Conservation (phyloP, 1,284 basidiomycete species). For the Tetrapyrgos nigripes region DNA sequence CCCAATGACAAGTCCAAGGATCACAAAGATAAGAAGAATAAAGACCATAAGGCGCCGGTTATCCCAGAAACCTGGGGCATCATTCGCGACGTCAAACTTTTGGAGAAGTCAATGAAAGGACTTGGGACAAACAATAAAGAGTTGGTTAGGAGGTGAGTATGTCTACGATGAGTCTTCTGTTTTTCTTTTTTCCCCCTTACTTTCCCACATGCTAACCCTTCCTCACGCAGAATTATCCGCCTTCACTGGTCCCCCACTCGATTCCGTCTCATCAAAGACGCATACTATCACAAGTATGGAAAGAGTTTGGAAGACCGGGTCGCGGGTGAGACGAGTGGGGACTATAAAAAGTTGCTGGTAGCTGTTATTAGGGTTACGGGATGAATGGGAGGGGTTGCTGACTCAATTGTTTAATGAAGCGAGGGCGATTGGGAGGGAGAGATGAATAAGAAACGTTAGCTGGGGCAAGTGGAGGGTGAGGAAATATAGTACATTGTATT, state of each 20-base stretch:
- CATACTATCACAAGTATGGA: slow-evolving; percentile 40
- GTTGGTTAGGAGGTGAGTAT: slow-evolving; percentile 39
- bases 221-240: no score
- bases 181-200: neutral
- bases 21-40: no score
- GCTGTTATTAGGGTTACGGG: neutral
- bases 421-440: no score
- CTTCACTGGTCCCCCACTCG: slow-evolving; percentile 46
- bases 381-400: neutral
- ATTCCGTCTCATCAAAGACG: slow-evolving; percentile 41
- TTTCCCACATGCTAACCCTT: neutral
- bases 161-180: neutral
- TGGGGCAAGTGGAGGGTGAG: no score
- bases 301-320: slow-evolving; percentile 42
- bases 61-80: slow-evolving; percentile 36
- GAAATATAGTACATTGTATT: no score
- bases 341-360: slow-evolving; percentile 34
- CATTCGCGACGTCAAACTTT: slow-evolving; percentile 48
- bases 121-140: slow-evolving; percentile 44
- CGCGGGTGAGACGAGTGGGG: slow-evolving; percentile 46
- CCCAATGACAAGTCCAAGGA: no score
- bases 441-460: no score
- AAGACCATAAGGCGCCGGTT: no score
- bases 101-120: slow-evolving; percentile 48
- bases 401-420: no score